Base-by-base conservation (phyloP, 306 rosid species). In the Cyamopsis tetragonoloba region DNA sequence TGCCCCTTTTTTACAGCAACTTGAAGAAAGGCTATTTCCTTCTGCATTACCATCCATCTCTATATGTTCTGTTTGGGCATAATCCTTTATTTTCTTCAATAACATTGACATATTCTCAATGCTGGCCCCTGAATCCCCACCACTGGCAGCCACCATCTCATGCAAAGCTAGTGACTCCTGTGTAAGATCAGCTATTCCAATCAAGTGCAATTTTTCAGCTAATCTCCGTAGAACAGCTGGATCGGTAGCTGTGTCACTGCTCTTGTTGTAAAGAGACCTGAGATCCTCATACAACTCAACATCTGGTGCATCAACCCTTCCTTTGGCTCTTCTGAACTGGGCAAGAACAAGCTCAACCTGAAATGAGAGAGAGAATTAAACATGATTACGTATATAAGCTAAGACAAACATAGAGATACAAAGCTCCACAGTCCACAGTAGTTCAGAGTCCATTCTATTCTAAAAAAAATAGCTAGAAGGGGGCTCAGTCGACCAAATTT, bases 321-420 rank as follows among this genome's bases (percentile, higher is more conserved):
- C 97, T 66, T 90, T 90, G 73, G 99, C 99, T 81, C 96, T 83
- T 88, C 82, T 83, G 70, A 95, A 95, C 71, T 95, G 99, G 54
- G 95, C 74, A 71, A 90, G 95, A 80, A 95, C 97, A 48, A 95
- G 90, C 72, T 95, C 99, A 70, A 90, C 92, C 99, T 95, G 81
- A 64, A 81, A 65, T 17, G 34, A 78, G 22, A 55, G 11, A 66
- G 38, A 76, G 31, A 64, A 51, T 69, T 59, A 17, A 47, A 55
- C 62, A 55, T 26, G 53, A 57, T 39, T 48, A 35, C 14, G 64
- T 66, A 79, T 49, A 66, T 28, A n/a, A 22, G 55, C 23, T n/a
- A n/a, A n/a, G n/a, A 19, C 27, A 9, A 43, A 56, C 28, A 8
- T 22, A 15, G 5, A 72, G 43, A 63, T 35, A 37, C n/a, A 7